Evolutionary conservation across 2,329 filamentous ascomycete species (phyloP).

Genomic region (Torrubiellomyces zombiae): DNA sequence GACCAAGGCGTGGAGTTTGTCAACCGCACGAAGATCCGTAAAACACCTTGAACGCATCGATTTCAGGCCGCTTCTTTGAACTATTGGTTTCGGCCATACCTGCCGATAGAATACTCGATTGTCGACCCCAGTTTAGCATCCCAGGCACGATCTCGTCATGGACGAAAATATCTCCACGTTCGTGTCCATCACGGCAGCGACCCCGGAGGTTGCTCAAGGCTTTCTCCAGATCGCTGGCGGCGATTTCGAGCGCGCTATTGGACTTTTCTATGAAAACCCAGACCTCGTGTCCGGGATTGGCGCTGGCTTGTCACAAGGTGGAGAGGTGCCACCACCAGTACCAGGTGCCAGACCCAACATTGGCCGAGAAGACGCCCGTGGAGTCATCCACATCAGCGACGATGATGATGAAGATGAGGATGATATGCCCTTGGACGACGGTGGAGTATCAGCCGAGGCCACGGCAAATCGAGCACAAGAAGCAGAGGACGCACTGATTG

Average conservation of each 20-base stretch:
- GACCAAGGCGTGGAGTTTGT: no score
- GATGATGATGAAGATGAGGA: slow-evolving; percentile 43
- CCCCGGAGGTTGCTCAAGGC: slow-evolving; percentile 55
- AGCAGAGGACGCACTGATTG: slow-evolving; percentile 89
- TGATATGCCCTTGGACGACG: slow-evolving; percentile 22
- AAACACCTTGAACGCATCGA: no score
- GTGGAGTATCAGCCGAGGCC: slow-evolving; percentile 20
- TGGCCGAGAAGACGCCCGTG: slow-evolving; percentile 18
- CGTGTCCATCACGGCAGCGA: slow-evolving; percentile 62
- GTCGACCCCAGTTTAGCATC: no score
- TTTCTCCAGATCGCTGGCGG: slow-evolving; percentile 76
- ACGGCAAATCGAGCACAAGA: slow-evolving; percentile 35
- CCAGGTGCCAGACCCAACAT: slow-evolving; percentile 9
- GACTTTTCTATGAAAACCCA: slow-evolving; percentile 79
- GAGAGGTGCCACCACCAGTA: slow-evolving; percentile 4
- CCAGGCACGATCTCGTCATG: no score
- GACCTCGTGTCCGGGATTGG: slow-evolving; percentile 36
- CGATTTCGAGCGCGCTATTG: slow-evolving; percentile 71
- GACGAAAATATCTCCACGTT: slow-evolving; percentile 65
- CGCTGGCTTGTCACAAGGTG: slow-evolving; percentile 12
- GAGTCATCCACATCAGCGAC: slow-evolving; percentile 56
- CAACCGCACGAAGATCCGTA: no score
- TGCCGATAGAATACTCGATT: no score
- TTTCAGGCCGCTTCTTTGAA: neutral
- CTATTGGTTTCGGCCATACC: slow-evolving; percentile 1